phyloP scores from a whole-genome alignment of 257 asterid species.

The Thymus mandschuricus region DNA sequence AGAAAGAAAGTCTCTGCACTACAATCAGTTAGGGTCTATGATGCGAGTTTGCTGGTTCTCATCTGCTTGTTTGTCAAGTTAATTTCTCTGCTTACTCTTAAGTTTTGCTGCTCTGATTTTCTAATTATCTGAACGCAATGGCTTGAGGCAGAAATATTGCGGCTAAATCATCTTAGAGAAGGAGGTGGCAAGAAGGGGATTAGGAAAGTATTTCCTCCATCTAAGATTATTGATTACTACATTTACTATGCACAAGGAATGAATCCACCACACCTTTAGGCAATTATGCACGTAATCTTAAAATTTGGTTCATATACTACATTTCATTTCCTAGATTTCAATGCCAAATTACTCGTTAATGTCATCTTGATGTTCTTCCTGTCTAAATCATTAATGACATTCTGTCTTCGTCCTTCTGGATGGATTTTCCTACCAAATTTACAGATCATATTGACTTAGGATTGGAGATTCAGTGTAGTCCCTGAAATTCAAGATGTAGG shows the following conservation, averaged over 20 bases:
- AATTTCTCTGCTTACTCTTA: background rate
- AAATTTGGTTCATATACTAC: background rate
- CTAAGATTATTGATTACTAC: background rate
- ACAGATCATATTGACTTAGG: too few species aligned
- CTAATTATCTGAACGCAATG: conserved; percentile 29
- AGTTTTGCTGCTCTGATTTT: conserved; percentile 15
- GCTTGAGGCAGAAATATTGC: conserved; percentile 47
- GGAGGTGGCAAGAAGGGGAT: conserved; percentile 44
- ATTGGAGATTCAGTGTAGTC: too few species aligned
- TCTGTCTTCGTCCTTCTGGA: background rate
- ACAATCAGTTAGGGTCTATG: conserved; percentile 54
- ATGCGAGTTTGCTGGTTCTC: conserved; percentile 41
- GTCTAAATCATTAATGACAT: background rate
- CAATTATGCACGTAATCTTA: background rate
- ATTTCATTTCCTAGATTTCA: background rate
- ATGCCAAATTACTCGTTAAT: conserved; percentile 5
- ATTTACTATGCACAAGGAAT: background rate
- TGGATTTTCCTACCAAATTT: too few species aligned
- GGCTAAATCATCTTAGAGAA: conserved; percentile 45
- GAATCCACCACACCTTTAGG: background rate
- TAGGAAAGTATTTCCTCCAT: conserved; percentile 52
- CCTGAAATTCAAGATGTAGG: too few species aligned
- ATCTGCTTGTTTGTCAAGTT: background rate
- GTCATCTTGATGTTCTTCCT: background rate
- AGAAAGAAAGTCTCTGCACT: conserved; percentile 64